Base-by-base conservation (phyloP, 768 basidiomycete genomes). In the Podaxis sp. region DNA sequence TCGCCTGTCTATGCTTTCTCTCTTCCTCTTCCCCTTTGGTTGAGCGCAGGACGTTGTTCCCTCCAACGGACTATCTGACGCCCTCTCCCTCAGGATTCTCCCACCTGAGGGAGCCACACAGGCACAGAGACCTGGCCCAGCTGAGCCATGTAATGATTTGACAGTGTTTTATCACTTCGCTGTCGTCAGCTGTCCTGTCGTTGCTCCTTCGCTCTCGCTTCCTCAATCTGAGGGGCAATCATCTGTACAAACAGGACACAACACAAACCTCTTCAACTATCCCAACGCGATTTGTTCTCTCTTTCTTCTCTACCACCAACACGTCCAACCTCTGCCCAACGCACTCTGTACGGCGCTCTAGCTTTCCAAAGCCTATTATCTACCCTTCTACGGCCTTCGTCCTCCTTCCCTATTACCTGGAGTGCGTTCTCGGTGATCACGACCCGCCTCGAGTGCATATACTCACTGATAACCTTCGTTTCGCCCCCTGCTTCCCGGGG, bases 141-240 rank as follows among this genome's bases (percentile, higher is more conserved):
- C 27, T 13, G 18, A 27, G 5, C 50, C 38, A 28, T 14, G 21
- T 47, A 36, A 35, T 32, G 28, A 28, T 36, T 57, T 52, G 59
- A 53, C 50, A 35, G 16, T 44, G 51, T 53, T 28, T 53, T 50
- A 40, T 3, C 23, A 25, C 59, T 60, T 60, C 59, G 50, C 59
- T 53, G 59, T 53, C 59, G 59, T 53, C 40, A 53, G 51, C 59
- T 60, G 59, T 60, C 59, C 32, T 60, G 59, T 60, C 59, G 59
- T 6, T 52, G 44, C 59, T 6, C 18, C 59, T 60, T 59, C 50
- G 50, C 48, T 40, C 57, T 27, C 50, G 42, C 42, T 44, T 54
- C 52, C 27, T 2, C 36, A 54, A 18, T 14, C 52, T 21, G 13
- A 21, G 37, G 37, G 23, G 35, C 52, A 54, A 23, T n/a, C 32